These are phyloP conservation scores for Dothideomycetes sp. DNA, from an alignment of 2,329 filamentous ascomycete species.

Conservation along the genomic window DNA sequence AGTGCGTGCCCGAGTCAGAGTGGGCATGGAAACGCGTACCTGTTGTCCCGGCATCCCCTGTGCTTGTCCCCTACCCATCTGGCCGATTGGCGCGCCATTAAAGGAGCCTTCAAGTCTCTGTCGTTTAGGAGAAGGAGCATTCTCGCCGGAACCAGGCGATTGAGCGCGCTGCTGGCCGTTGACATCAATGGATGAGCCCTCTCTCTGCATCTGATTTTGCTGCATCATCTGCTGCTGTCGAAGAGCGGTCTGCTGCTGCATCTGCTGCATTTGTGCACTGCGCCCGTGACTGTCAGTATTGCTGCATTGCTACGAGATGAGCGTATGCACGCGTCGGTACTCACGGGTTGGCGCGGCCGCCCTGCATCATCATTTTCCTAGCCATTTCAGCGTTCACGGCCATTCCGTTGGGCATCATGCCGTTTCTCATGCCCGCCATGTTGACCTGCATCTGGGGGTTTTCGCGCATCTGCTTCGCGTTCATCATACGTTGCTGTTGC, in stretches of 20 bases:
- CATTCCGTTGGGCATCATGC: slow-evolving; percentile 51
- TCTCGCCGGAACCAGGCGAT: slow-evolving; percentile 74
- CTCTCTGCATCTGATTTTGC: slow-evolving; percentile 72
- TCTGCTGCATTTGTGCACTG: slow-evolving; percentile 17
- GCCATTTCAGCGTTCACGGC: slow-evolving; percentile 54
- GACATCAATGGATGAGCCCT: slow-evolving; percentile 78
- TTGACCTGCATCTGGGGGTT: slow-evolving; percentile 15
- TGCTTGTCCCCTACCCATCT: slow-evolving; percentile 57
- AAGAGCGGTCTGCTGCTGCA: slow-evolving; percentile 55
- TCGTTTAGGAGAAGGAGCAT: slow-evolving; percentile 85
- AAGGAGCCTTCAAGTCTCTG: slow-evolving; percentile 70
- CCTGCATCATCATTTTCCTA: slow-evolving; percentile 61
- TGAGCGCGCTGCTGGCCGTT: slow-evolving; percentile 64
- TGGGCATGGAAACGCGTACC: slow-evolving; percentile 39
- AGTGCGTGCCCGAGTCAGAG: slow-evolving; percentile 43
- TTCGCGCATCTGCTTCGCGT: slow-evolving; percentile 11
- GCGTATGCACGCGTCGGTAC: slow-evolving; percentile 23
- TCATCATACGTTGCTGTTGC: slow-evolving; percentile 52
- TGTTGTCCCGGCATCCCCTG: slow-evolving; percentile 56
- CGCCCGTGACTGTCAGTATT: not conserved
- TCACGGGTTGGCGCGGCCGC: slow-evolving; percentile 60
- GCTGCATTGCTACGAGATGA: too few relatives aligned
- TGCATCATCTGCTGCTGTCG: slow-evolving; percentile 49
- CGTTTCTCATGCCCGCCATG: slow-evolving; percentile 19
- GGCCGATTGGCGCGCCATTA: slow-evolving; percentile 67